Percentiles rank a stretch among this genome's conserved stretches.
These are phyloP conservation scores for Sphaerulina vaccinii DNA, from an alignment of 2,329 filamentous ascomycete species.

Conservation along the genomic window DNA sequence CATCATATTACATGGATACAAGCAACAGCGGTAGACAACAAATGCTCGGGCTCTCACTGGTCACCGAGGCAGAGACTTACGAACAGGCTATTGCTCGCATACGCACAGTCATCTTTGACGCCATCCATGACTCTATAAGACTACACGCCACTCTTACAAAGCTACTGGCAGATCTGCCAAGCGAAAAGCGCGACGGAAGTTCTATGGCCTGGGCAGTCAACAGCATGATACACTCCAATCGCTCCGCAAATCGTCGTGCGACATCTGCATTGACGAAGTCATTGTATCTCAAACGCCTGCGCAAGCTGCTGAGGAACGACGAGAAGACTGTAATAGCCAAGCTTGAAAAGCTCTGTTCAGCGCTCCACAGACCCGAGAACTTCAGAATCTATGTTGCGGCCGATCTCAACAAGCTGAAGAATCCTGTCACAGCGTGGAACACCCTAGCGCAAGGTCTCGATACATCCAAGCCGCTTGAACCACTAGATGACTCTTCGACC, in stretches of 20 bases:
- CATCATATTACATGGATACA: conserved; percentile 75
- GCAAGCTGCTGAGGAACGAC: conserved; percentile 74
- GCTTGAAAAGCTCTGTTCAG: conserved; percentile 72
- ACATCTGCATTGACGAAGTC: conserved; percentile 82
- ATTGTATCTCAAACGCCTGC: conserved; percentile 80
- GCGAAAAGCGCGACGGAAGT: conserved; percentile 82
- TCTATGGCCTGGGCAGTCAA: conserved; percentile 62
- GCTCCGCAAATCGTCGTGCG: conserved; percentile 72
- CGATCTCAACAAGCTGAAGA: conserved; percentile 69
- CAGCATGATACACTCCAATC: conserved; percentile 76
- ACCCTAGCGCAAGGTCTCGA: conserved; percentile 57
- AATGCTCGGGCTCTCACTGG: conserved; percentile 76
- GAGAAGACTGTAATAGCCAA: conserved; percentile 72
- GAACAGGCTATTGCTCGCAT: conserved; percentile 78
- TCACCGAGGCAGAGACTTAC: conserved; percentile 87
- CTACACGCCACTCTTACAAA: conserved; percentile 68
- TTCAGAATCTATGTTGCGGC: conserved; percentile 82
- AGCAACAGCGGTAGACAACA: conserved; percentile 71
- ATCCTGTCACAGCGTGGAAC: conserved; percentile 80
- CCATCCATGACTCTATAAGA: conserved; percentile 75
- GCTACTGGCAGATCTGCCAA: conserved; percentile 85
- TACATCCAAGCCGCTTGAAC: conserved; percentile 57
- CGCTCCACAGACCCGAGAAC: conserved; percentile 80
- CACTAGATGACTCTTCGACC: conserved; percentile 67
- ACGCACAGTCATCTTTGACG: conserved; percentile 80